Evolutionary conservation across 2,329 filamentous ascomycete species (phyloP).

Genomic region (Calonectria hongkongensis): DNA sequence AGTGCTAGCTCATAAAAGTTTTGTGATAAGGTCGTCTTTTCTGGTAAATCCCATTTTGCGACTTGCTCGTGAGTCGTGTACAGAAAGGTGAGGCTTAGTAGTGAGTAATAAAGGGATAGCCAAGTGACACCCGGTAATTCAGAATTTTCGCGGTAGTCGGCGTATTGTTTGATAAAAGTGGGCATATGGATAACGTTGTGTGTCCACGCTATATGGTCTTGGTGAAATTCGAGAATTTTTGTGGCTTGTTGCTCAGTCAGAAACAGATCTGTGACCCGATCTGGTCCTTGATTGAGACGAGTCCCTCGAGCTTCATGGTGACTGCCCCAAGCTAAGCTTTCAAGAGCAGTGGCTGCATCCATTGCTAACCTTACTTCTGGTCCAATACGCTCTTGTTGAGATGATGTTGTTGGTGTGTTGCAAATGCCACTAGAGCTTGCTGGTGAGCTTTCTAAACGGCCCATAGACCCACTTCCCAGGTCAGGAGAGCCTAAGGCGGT

Average conservation of each 20-base stretch:
- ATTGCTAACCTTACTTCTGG: background rate
- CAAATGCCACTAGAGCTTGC: background rate
- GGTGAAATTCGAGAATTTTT: background rate
- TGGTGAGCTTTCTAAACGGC: background rate
- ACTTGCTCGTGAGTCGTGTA: background rate
- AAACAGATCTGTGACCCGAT: background rate
- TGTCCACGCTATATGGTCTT: constrained; percentile 2
- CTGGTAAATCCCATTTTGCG: background rate
- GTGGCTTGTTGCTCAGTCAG: background rate
- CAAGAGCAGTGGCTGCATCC: background rate
- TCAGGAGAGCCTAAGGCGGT: background rate
- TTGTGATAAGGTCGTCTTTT: background rate
- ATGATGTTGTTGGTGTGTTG: too few relatives aligned
- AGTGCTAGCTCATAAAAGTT: background rate
- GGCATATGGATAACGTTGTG: constrained; percentile 10
- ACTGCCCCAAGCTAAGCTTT: constrained; percentile 7
- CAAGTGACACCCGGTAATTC: background rate
- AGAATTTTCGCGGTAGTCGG: background rate
- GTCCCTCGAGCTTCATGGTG: background rate
- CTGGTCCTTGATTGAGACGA: background rate
- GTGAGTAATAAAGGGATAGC: constrained; percentile 4
- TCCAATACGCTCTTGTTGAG: background rate
- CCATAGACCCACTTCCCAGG: background rate
- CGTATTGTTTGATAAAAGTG: background rate
- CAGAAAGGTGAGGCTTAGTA: constrained; percentile 4